phyloP scores from a whole-genome alignment of 225 moss, liverwort and hornwort genomes.

The Physcomitrium patens region DNA sequence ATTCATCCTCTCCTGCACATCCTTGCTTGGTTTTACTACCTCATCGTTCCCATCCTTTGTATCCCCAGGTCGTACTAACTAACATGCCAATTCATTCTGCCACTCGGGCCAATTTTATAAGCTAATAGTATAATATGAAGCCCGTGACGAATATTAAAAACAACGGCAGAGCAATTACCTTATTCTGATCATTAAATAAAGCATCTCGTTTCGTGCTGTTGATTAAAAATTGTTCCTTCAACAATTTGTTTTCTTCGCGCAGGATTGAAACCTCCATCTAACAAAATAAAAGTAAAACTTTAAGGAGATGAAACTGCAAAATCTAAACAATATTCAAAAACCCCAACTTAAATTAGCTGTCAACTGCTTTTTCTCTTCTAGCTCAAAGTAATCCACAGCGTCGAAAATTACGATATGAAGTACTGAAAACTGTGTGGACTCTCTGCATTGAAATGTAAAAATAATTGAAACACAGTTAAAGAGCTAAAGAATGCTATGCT shows the following conservation, averaged over 20 bases:
- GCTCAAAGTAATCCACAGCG: not conserved
- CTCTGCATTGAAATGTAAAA: not conserved
- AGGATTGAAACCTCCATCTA: conserved; percentile 62
- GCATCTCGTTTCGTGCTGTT: conserved; percentile 34
- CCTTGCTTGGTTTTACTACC: conserved; percentile 37
- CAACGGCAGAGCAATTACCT: conserved; percentile 9
- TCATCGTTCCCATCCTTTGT: conserved; percentile 47
- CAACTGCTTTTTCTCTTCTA: not conserved
- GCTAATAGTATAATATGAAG: not conserved
- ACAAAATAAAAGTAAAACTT: conserved; percentile 24
- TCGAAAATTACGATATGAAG: not conserved
- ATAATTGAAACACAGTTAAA: not conserved
- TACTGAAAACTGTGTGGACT: too few species aligned
- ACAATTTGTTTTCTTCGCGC: conserved; percentile 62
- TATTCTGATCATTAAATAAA: conserved; percentile 27
- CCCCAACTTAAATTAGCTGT: not conserved
- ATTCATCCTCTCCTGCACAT: conserved; percentile 57
- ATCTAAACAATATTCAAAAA: conserved; percentile 7
- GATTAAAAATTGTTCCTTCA: conserved; percentile 54
- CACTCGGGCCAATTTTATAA: not conserved
- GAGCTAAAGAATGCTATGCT: conserved; percentile 8
- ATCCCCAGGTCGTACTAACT: conserved; percentile 41
- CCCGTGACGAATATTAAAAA: not conserved
- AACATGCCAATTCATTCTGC: conserved; percentile 1
- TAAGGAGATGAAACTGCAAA: conserved; percentile 3